phyloP scores from a whole-genome alignment of 257 asterid genomes.

The Dorcoceras hygrometricum region DNA sequence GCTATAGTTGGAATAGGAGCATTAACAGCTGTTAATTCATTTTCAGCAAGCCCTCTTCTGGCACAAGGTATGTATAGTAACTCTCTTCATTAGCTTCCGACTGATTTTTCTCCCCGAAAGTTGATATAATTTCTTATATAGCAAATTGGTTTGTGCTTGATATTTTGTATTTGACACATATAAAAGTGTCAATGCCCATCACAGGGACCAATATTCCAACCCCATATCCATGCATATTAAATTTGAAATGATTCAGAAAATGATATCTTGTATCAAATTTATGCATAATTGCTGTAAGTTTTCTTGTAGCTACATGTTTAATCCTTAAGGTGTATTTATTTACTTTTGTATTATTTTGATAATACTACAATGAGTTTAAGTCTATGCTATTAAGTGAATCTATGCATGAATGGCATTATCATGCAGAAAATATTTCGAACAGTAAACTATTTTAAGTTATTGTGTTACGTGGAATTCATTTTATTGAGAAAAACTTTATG shows the following conservation, averaged over 20 bases:
- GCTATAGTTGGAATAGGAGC: conserved; percentile 61
- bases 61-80: conserved; percentile 57
- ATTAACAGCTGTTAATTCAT: conserved; percentile 40
- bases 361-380: no score
- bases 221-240: background rate
- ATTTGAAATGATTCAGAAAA: background rate
- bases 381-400: no score
- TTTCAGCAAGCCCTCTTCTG: conserved; percentile 41
- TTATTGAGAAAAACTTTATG: no score
- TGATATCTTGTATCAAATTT: background rate
- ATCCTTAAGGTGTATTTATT: no score
- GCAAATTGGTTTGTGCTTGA: background rate
- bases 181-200: background rate
- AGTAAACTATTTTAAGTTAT: no score
- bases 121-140: background rate
- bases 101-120: background rate
- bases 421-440: no score
- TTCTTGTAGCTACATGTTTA: no score
- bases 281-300: background rate
- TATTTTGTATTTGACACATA: background rate
- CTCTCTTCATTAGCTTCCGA: background rate
- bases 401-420: no score
- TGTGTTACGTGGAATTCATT: no score
- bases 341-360: no score
- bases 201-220: background rate